phyloP scores from a whole-genome alignment of 129 eudicot species.

The Lactuca sativa region DNA sequence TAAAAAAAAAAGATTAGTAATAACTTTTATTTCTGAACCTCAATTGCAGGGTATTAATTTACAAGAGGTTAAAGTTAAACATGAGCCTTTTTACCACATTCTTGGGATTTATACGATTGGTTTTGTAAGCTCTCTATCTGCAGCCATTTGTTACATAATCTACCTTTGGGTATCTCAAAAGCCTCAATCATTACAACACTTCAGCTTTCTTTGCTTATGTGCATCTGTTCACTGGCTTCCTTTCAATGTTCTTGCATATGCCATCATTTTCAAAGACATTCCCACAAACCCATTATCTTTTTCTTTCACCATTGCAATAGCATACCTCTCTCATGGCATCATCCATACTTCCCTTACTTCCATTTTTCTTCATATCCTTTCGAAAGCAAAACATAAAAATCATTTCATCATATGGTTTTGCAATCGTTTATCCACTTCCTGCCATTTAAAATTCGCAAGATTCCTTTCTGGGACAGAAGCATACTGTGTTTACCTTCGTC shows the following conservation, averaged over 20 bases:
- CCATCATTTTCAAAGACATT: conserved; percentile 25
- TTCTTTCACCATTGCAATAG: conserved; percentile 32
- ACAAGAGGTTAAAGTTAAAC: conserved; percentile 15
- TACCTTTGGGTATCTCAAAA: conserved; percentile 34
- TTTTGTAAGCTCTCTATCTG: conserved; percentile 40
- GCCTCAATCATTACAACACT: conserved; percentile 27
- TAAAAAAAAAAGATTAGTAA: no score
- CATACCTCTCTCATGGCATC: conserved; percentile 42
- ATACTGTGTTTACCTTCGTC: conserved; percentile 40
- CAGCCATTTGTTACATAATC: conserved; percentile 36
- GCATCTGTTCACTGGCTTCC: conserved; percentile 53
- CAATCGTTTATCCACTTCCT: conserved; percentile 31
- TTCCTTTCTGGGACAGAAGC: conserved; percentile 53
- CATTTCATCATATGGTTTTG: conserved; percentile 33
- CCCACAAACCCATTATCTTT: conserved; percentile 26
- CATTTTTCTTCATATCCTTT: conserved; percentile 22
- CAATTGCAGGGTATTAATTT: background rate
- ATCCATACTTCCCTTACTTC: conserved; percentile 38
- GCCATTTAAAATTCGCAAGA: conserved; percentile 42
- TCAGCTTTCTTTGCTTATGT: conserved; percentile 41
- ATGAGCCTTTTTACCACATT: conserved; percentile 34
- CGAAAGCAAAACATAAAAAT: conserved; percentile 20
- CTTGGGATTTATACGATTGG: conserved; percentile 46
- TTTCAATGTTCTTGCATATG: conserved; percentile 36
- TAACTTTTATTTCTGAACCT: background rate